Base-by-base conservation (phyloP, 306 rosid genomes). In the Astragalus membranaceus region DNA sequence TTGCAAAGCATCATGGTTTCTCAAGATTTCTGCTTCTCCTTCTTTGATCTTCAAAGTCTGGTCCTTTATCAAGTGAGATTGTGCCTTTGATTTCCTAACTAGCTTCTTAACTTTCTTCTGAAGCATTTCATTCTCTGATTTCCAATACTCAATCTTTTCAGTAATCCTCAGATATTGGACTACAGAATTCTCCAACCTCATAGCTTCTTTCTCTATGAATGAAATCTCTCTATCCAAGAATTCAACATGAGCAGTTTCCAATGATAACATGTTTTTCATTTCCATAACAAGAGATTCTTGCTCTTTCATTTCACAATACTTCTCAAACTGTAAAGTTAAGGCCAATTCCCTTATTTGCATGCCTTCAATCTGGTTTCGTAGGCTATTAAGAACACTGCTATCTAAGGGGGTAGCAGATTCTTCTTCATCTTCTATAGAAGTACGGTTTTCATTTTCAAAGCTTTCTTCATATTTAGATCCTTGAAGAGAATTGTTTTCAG, bases 241-340 rank as follows among this genome's bases (percentile, higher is more conserved):
- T 47, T 80, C 88, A 39, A 65, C 83, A 3, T 39, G 88, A 43
- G 83, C 74, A 53, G 37, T 70, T 75, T 85, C 90, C 60, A 82
- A 9, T 5, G 79, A 49, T 81, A 88, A 53, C 43, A 68, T 65
- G 86, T 81, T 82, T 41, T 30, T 78, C 1, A 85, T 55, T 76
- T 87, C 88, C 67, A 30, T 5, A 17, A 87, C 70, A 66, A 77
- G 5, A 66, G 78, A 73, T 69, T 88, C 92, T 72, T 69, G 62
- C 60, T 88, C 94, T 77, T 85, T 88, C 83, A 88, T 70, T 43
- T 87, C 80, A 44, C 84, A 78, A 37, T 84, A 88, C 62, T 70
- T 23, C 2, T 80, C 68, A 57, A 90, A 88, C 58, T 80, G 64
- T 75, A 67, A 67, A 79, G 68, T 68, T 3, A 89, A 75, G 16